Base-by-base conservation (phyloP, 768 basidiomycete species). In the Mycena latifolia region DNA sequence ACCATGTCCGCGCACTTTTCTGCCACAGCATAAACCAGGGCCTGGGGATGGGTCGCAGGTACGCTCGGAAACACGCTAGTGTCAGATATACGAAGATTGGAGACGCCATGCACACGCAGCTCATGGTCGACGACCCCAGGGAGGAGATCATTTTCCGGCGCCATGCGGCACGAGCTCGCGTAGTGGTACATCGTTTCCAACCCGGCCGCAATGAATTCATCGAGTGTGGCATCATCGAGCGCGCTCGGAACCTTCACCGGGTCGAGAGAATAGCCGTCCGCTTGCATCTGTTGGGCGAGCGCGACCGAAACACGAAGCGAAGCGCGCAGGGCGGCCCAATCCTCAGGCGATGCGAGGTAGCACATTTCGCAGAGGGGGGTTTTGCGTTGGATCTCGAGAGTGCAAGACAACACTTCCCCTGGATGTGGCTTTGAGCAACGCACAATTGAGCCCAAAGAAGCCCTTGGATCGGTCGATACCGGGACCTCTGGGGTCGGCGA, bases 171-270 rank as follows among this genome's bases (percentile, higher is more conserved):
- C 12, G 82, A 83, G 59, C 80, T 76, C 14, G 79, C 64, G 0
- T 84, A 83, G 67, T 85, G 84, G 61, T 84, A 85, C 33, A 84
- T 69, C 1, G 84, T 85, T 66, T 84, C 81, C 6, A 81, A 78
- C 18, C 83, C 77, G 50, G 78, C 77, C 31, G 74, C 75, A 24
- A 84, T 75, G 20, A 81, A 63, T n/a, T 78, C 77, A 50, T 79
- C 75, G 17, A 85, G 69, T 33, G 82, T 80, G 41, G 74, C 76
- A 61, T 85, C 79, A 5, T 59, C 56, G 12, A 65, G 20, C 12
- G 43, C 64, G 18, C n/a, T 7, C 10, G 64, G 64, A 2, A 65
- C 64, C 2, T 28, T 54, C 0, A 55, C 33, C 17, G 22, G 33
- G 20, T 20, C 51, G 0, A 65, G 35, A 2, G 56, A 1, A 27